phyloP scores from a whole-genome alignment of 176 grass and related monocot genomes.

The Rhipidocladum racemiflorum region DNA sequence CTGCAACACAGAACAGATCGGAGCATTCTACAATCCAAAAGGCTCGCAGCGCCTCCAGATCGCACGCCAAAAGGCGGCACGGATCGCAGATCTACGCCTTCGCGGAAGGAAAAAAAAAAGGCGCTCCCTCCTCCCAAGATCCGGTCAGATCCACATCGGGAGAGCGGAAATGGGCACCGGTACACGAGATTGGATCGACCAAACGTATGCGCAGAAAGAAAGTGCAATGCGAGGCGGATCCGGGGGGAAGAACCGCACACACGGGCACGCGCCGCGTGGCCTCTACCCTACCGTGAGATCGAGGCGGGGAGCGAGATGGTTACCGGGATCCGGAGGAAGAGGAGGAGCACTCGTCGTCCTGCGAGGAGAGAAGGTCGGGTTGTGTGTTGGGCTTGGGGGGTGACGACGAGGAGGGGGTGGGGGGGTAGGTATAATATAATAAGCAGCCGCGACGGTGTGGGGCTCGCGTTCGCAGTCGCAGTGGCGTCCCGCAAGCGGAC shows the following conservation, averaged over 20 bases:
- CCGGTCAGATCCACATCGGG: conserved; percentile 31
- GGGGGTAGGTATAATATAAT: conserved; percentile 45
- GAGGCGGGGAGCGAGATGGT: not conserved
- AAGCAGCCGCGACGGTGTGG: not conserved
- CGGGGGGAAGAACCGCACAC: not conserved
- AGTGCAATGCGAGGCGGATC: conserved; percentile 40
- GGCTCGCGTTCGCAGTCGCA: not conserved
- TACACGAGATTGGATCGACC: conserved; percentile 32
- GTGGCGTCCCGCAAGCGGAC: not conserved
- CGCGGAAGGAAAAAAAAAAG: not conserved
- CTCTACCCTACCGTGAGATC: no score
- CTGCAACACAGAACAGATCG: conserved; percentile 8
- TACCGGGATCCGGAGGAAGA: conserved; percentile 29
- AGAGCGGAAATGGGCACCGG: not conserved
- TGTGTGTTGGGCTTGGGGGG: not conserved
- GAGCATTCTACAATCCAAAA: conserved; percentile 14
- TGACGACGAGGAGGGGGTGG: not conserved
- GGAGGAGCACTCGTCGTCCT: not conserved
- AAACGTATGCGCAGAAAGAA: not conserved
- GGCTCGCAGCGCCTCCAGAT: conserved; percentile 16
- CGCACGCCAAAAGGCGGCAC: not conserved
- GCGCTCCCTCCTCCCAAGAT: not conserved
- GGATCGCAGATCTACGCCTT: conserved; percentile 31
- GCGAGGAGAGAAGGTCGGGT: conserved; percentile 21
- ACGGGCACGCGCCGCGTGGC: not conserved